A percentile compares a stretch with the other conserved stretches of the same genome.
Evolutionary conservation across 495 filamentous ascomycete genomes (phyloP).

Genomic region (Hypomontagnella monticulosa): DNA sequence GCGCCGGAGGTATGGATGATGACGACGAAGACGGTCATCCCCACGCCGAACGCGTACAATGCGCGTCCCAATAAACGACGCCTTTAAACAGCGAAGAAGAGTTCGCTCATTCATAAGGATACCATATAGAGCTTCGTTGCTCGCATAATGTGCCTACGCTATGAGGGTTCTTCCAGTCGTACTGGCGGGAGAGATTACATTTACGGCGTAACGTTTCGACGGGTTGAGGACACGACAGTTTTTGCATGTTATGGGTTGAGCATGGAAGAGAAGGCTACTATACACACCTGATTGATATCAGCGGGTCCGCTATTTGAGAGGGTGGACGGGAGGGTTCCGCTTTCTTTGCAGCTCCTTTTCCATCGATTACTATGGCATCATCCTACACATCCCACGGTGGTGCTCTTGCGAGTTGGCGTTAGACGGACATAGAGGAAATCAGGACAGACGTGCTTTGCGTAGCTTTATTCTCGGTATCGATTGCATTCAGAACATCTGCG

Average conservation of each 20-base stretch:
- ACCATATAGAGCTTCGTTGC: constrained; percentile 1
- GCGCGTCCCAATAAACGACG: constrained; percentile 90
- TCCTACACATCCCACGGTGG: constrained; percentile 21
- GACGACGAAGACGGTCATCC: constrained; percentile 84
- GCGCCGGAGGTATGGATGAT: constrained; percentile 74
- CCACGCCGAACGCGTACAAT: constrained; percentile 94
- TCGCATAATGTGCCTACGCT: constrained; percentile 24
- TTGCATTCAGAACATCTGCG: constrained; percentile 27
- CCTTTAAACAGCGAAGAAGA: not conserved
- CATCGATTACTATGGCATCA: constrained; percentile 28
- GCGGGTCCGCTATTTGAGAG: constrained; percentile 12
- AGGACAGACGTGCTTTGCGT: constrained; percentile 35
- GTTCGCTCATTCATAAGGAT: not conserved
- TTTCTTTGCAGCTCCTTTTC: constrained; percentile 23
- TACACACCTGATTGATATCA: constrained; percentile 23
- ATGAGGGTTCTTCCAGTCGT: constrained; percentile 3
- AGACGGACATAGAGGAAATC: constrained; percentile 40
- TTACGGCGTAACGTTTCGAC: constrained; percentile 43
- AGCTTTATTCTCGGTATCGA: constrained; percentile 26
- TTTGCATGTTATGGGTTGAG: constrained; percentile 40
- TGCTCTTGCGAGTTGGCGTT: constrained; percentile 37
- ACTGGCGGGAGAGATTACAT: constrained; percentile 32
- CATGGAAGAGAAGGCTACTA: constrained; percentile 31
- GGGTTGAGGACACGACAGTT: constrained; percentile 30
- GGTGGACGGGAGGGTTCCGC: constrained; percentile 8